phyloP scores from a whole-genome alignment of 768 basidiomycete genomes.

The Gelatoporia subvermispora region DNA sequence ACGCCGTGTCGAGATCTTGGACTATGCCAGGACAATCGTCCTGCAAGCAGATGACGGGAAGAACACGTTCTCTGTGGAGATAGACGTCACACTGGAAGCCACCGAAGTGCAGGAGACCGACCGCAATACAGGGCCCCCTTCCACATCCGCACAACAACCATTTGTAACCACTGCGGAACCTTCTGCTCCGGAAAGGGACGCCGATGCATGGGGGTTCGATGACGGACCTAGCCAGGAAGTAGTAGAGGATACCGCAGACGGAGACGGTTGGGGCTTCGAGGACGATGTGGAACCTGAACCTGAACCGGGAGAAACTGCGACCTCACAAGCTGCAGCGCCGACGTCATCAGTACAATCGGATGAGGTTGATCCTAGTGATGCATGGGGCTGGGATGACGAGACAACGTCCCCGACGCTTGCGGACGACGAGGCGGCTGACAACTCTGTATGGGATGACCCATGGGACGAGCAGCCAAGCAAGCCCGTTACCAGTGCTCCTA shows the following conservation, averaged over 20 bases:
- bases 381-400: conserved; percentile 74
- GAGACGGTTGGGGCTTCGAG: conserved; percentile 41
- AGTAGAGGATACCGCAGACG: conserved; percentile 19
- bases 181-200: conserved; percentile 13
- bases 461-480: conserved; percentile 20
- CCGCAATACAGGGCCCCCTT: too few relatives aligned
- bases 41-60: conserved; percentile 34
- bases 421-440: conserved; percentile 38
- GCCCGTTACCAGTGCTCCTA: conserved; percentile 30
- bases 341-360: conserved; percentile 14
- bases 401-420: conserved; percentile 24
- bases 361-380: conserved; percentile 42
- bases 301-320: conserved; percentile 1
- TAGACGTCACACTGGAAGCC: conserved; percentile 6
- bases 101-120: not conserved
- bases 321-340: conserved; percentile 1
- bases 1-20: conserved; percentile 61
- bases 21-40: conserved; percentile 53
- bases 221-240: too few relatives aligned
- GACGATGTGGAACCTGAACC: conserved; percentile 8
- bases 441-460: conserved; percentile 62
- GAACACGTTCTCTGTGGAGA: conserved; percentile 32
- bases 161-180: conserved; percentile 1
- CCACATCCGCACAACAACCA: too few relatives aligned
- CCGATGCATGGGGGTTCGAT: conserved; percentile 44